Conservation (phyloP, 257 asterid genomes). For the Solanum gandarillasii region DNA sequence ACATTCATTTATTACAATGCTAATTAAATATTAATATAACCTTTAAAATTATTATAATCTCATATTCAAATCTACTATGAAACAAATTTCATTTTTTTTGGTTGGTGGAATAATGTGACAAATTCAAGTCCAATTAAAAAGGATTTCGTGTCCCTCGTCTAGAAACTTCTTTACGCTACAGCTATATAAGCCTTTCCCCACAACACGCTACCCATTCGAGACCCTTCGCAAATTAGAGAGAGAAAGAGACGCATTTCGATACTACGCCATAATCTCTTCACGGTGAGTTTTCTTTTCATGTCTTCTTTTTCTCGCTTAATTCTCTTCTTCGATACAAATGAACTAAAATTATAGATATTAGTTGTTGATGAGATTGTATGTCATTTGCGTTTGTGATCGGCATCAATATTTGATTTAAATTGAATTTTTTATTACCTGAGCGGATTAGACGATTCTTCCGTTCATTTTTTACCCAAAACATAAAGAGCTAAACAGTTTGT, state of each 20-base stretch:
- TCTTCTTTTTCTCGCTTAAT: neutral
- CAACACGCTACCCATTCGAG: neutral
- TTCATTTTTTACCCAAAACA: neutral
- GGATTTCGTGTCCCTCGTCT: constrained; percentile 17
- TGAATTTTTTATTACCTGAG: neutral
- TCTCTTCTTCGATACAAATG: neutral
- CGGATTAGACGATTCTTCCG: neutral
- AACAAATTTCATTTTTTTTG: neutral
- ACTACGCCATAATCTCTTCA: neutral
- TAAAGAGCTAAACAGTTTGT: neutral
- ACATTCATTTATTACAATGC: neutral
- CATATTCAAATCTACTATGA: neutral
- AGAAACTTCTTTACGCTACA: constrained; percentile 11
- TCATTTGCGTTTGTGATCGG: neutral
- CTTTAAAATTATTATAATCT: neutral
- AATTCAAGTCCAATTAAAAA: constrained; percentile 1
- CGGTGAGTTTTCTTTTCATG: neutral
- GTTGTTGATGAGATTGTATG: neutral
- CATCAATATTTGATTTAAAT: neutral
- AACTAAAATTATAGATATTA: neutral
- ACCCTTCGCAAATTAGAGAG: neutral
- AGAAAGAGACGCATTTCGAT: neutral
- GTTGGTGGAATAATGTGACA: neutral
- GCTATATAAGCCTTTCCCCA: neutral
- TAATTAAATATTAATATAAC: neutral